Conservation (phyloP, 2,329 filamentous ascomycete species). For the Exophiala mesophila region DNA sequence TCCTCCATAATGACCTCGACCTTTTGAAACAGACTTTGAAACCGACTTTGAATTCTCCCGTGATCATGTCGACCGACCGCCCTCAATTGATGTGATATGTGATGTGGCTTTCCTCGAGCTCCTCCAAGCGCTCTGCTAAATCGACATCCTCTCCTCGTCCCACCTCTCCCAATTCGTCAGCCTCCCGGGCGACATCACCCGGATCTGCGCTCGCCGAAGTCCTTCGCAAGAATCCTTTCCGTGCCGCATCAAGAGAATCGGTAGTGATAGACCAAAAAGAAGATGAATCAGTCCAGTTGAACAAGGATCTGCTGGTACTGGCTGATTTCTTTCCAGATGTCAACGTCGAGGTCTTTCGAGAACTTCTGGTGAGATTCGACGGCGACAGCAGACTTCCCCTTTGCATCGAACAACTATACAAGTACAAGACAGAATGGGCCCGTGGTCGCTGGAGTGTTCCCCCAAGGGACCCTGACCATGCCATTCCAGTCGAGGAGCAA, state of each 20-base stretch:
- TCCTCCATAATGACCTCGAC: too few relatives aligned
- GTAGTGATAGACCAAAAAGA: slow-evolving; percentile 28
- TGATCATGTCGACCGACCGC: slow-evolving; percentile 17
- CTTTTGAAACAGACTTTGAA: too few relatives aligned
- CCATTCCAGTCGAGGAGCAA: slow-evolving; percentile 37
- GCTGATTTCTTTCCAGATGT: slow-evolving; percentile 44
- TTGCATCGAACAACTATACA: slow-evolving; percentile 44
- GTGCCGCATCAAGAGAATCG: slow-evolving; percentile 20
- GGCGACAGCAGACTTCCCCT: slow-evolving; percentile 43
- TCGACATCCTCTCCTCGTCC: slow-evolving; percentile 5
- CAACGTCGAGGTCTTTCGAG: slow-evolving; percentile 44
- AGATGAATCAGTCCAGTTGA: slow-evolving; percentile 36
- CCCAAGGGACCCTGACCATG: slow-evolving; percentile 19
- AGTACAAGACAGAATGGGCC: slow-evolving; percentile 44
- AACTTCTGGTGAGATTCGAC: slow-evolving; percentile 43
- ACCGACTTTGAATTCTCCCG: background rate
- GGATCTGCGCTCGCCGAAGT: slow-evolving; percentile 39
- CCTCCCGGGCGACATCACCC: slow-evolving; percentile 24
- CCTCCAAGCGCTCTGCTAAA: slow-evolving; percentile 19
- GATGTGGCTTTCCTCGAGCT: slow-evolving; percentile 21
- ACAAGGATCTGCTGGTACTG: slow-evolving; percentile 38
- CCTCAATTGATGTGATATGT: slow-evolving; percentile 15
- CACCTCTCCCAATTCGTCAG: slow-evolving; percentile 13
- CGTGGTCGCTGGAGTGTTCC: slow-evolving; percentile 43
- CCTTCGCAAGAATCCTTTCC: slow-evolving; percentile 42